phyloP scores from a whole-genome alignment of 768 basidiomycete genomes.

The Hericium alpestre region DNA sequence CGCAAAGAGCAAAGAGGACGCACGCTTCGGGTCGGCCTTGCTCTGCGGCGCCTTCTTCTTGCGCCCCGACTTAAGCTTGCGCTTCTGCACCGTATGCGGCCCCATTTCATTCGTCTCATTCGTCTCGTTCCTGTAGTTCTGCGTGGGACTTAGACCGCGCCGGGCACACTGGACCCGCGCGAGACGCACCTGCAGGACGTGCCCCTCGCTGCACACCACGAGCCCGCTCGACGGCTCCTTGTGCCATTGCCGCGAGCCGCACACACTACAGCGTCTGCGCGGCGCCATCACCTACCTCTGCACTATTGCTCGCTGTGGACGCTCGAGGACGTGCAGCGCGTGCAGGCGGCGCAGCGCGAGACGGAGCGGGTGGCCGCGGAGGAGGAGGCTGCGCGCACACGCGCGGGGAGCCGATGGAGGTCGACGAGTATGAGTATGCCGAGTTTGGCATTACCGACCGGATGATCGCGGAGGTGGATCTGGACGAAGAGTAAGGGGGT shows the following conservation, averaged over 20 bases:
- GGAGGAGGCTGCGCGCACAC: constrained; percentile 25
- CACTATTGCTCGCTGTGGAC: constrained; percentile 24
- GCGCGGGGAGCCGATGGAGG: constrained; percentile 23
- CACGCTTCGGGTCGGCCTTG: constrained; percentile 52
- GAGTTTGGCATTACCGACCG: constrained; percentile 53
- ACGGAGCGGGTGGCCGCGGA: constrained; percentile 22
- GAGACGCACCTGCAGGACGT: constrained; percentile 65
- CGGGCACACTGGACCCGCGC: neutral
- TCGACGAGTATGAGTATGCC: constrained; percentile 17
- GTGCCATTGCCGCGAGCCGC: constrained; percentile 80
- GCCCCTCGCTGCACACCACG: constrained; percentile 83
- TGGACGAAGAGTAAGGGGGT: constrained; percentile 14
- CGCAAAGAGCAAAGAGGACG: constrained; percentile 16
- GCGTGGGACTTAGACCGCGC: neutral
- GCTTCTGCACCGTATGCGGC: constrained; percentile 53
- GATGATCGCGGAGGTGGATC: constrained; percentile 49
- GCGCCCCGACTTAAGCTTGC: constrained; percentile 48
- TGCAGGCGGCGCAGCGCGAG: constrained; percentile 72
- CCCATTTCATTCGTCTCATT: constrained; percentile 57
- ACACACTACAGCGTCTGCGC: constrained; percentile 59
- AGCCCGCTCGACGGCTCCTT: constrained; percentile 75
- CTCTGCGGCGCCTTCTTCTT: constrained; percentile 41
- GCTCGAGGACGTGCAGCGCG: constrained; percentile 79
- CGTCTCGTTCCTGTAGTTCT: constrained; percentile 81
- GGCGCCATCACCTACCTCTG: constrained; percentile 36